These are phyloP conservation scores for Hyphopichia homilentoma DNA, from an alignment of 805 yeast genomes.

Conservation along the genomic window DNA sequence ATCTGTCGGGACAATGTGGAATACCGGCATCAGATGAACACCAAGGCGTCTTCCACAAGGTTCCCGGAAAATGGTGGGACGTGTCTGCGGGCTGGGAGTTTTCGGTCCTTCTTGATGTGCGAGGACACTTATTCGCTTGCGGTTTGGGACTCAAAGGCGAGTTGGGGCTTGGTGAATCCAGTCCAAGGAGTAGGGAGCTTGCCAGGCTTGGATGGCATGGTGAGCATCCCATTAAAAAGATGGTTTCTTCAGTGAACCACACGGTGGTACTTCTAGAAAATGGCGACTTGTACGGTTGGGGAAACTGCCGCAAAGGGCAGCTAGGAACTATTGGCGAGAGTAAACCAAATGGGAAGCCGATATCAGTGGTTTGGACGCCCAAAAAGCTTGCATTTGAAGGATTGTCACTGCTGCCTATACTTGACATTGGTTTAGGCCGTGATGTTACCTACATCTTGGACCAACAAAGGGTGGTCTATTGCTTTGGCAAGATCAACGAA, in stretches of 20 bases:
- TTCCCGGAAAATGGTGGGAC: constrained; percentile 36
- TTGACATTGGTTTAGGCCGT: constrained; percentile 46
- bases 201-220: constrained; percentile 5
- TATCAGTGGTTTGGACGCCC: constrained; percentile 21
- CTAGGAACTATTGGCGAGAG: constrained; percentile 17
- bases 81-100: constrained; percentile 82
- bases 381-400: constrained; percentile 12
- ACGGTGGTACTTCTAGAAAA: constrained; percentile 34
- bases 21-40: constrained; percentile 1
- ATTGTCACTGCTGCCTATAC: background rate
- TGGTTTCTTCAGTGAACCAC: constrained; percentile 44
- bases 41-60: constrained; percentile 12
- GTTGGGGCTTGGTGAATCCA: constrained; percentile 46
- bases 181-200: constrained; percentile 6
- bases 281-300: constrained; percentile 61
- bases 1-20: constrained; percentile 53
- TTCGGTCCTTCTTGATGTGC: constrained; percentile 45
- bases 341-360: constrained; percentile 9
- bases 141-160: constrained; percentile 77
- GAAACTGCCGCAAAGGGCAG: constrained; percentile 63
- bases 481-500: constrained; percentile 15
- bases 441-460: constrained; percentile 48
- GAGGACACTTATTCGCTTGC: constrained; percentile 42
- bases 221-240: constrained; percentile 4
- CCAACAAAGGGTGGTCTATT: constrained; percentile 9